Conservation (phyloP, 306 rosid species). For the Mimosa pudica region DNA sequence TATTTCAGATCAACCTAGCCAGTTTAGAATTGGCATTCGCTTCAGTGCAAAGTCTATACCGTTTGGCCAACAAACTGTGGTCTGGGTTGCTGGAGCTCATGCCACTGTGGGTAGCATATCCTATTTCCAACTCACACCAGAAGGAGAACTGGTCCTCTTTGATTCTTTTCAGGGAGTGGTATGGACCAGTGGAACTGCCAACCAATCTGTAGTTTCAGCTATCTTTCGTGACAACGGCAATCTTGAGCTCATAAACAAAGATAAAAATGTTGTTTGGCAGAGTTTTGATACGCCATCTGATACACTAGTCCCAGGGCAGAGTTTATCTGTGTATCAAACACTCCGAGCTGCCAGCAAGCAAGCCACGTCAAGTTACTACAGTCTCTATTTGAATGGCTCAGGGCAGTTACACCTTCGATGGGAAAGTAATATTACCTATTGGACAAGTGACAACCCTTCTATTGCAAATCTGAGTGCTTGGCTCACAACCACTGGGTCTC, state of each 20-base stretch:
- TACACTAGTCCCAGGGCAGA: constrained; percentile 84
- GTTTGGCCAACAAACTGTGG: constrained; percentile 48
- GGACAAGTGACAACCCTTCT: constrained; percentile 58
- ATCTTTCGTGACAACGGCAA: constrained; percentile 65
- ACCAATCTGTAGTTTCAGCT: constrained; percentile 56
- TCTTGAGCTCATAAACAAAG: constrained; percentile 61
- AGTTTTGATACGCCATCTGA: constrained; percentile 75
- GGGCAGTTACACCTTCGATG: constrained; percentile 72
- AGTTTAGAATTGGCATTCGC: constrained; percentile 61
- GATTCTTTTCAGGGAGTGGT: constrained; percentile 52
- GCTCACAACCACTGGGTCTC: constrained; percentile 61
- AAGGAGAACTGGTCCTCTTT: constrained; percentile 64
- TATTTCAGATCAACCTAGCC: constrained; percentile 54
- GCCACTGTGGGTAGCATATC: constrained; percentile 54
- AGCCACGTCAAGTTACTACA: constrained; percentile 61
- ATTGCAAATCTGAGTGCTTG: constrained; percentile 58
- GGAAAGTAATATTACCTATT: constrained; percentile 65
- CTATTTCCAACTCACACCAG: constrained; percentile 54
- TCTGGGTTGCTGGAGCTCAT: constrained; percentile 78
- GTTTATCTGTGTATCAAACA: constrained; percentile 43
- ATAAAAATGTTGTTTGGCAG: constrained; percentile 63
- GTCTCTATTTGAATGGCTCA: constrained; percentile 63
- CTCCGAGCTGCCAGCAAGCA: constrained; percentile 66
- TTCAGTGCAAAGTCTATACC: constrained; percentile 71
- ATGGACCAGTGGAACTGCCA: constrained; percentile 65